Base-by-base conservation (phyloP, 495 filamentous ascomycete genomes). In the Terfezia boudieri region DNA sequence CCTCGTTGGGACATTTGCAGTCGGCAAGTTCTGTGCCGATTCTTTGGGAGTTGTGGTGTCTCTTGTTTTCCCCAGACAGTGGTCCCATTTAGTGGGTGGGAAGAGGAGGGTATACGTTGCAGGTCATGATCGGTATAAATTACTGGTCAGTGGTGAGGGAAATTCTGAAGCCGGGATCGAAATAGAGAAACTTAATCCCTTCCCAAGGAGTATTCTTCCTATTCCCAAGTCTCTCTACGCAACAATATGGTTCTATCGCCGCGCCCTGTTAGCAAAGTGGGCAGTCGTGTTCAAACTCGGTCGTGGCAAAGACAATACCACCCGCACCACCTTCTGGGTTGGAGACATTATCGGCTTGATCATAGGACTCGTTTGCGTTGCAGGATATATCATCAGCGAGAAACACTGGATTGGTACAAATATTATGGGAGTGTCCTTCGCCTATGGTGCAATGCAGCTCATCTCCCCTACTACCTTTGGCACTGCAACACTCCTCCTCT, bases 381-480 rank as follows among this genome's bases (percentile, higher is more conserved):
- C 73, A 2, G 75, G 78, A 56, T 94, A 89, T 67, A 80, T 86
- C 58, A 69, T 81, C 32, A 73, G 82, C 9, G 70, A 68, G 2
- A 89, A 83, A 60, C 74, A 78, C 41, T 84, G 83, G 84, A 82
- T 75, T 62, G 65, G 94, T 52, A 90, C 84, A 26, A 96, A 98
- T 63, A 70, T 94, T 43, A 74, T 94, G 61, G 87, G 85, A 6
- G 82, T 89, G 61, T 80, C 77, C 17, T 85, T 94, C 67, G 84
- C 80, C 62, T 98, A 98, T 63, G 74, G 74, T 14, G 73, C 83
- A 16, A 70, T 98, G 41, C 62, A 64, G 62, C 68, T 94, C 56
- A 76, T 98, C 71, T 94, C 89, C 2, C 92, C 90, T 0, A 90
- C 87, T 0, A 93, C 83, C 0, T 94, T 94, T 62, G 70, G 72